phyloP scores from a whole-genome alignment of 2,329 filamentous ascomycete genomes.

The Penicillium sp. region DNA sequence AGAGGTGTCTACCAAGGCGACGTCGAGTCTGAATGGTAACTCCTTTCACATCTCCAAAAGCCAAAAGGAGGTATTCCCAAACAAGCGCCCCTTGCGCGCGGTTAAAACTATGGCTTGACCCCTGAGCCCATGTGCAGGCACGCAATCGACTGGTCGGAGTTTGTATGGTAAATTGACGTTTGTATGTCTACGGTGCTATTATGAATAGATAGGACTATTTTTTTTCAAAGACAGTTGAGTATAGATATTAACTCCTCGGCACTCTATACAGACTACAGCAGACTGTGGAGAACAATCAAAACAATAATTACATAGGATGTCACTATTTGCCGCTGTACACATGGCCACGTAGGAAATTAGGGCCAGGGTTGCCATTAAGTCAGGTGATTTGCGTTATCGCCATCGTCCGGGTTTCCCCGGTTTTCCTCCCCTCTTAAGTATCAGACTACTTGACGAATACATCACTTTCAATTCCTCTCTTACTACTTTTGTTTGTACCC shows the following conservation, averaged over 20 bases:
- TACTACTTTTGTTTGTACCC: conserved; percentile 4
- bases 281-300: conserved; percentile 1
- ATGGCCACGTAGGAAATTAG: conserved; percentile 2
- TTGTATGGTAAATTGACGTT: neutral
- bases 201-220: neutral
- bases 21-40: conserved; percentile 8
- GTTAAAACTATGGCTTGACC: conserved; percentile 24
- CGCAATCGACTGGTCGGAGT: neutral
- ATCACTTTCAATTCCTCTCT: conserved; percentile 11
- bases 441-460: conserved; percentile 16
- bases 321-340: neutral
- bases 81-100: conserved; percentile 43
- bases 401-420: conserved; percentile 15
- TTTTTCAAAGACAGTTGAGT: neutral
- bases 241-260: neutral
- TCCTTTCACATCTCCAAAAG: conserved; percentile 27
- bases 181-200: neutral
- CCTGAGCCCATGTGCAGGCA: conserved; percentile 9
- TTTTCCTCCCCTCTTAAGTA: conserved; percentile 8
- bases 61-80: conserved; percentile 35
- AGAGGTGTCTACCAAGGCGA: conserved; percentile 5
- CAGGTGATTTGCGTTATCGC: conserved; percentile 7
- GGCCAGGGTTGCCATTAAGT: conserved; percentile 6
- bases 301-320: neutral
- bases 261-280: neutral